Evolutionary conservation across 2,329 filamentous ascomycete genomes (phyloP).

Genomic region (Neofusicoccum umdonicola): DNA sequence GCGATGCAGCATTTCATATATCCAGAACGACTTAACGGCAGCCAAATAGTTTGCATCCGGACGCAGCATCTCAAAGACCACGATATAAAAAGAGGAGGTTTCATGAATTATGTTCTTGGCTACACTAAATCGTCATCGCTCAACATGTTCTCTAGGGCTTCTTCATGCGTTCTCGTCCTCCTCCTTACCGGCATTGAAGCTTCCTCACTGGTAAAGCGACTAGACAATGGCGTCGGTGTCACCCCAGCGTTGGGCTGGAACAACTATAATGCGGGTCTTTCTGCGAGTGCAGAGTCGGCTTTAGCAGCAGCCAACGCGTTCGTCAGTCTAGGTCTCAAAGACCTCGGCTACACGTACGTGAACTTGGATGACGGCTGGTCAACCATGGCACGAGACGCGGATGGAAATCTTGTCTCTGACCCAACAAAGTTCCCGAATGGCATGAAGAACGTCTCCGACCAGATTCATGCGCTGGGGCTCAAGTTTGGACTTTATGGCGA

Average conservation of each 20-base stretch:
- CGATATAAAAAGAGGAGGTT: background rate
- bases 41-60: background rate
- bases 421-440: constrained; percentile 38
- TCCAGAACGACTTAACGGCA: constrained; percentile 5
- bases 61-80: background rate
- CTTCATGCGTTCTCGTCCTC: background rate
- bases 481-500: constrained; percentile 43
- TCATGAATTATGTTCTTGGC: background rate
- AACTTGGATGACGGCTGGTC: constrained; percentile 39
- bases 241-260: constrained; percentile 27
- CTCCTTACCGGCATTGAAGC: background rate
- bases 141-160: background rate
- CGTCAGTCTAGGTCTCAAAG: constrained; percentile 21
- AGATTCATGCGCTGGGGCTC: constrained; percentile 37
- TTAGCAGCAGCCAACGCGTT: background rate
- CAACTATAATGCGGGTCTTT: constrained; percentile 18
- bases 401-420: constrained; percentile 30
- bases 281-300: background rate
- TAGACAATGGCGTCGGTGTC: constrained; percentile 23
- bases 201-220: constrained; percentile 3
- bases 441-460: constrained; percentile 36
- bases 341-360: constrained; percentile 26
- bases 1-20: constrained; percentile 8
- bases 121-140: background rate
- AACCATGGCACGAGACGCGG: constrained; percentile 23